These are phyloP conservation scores for Epichloe gansuensis DNA, from an alignment of 2,329 filamentous ascomycete species.

Conservation along the genomic window DNA sequence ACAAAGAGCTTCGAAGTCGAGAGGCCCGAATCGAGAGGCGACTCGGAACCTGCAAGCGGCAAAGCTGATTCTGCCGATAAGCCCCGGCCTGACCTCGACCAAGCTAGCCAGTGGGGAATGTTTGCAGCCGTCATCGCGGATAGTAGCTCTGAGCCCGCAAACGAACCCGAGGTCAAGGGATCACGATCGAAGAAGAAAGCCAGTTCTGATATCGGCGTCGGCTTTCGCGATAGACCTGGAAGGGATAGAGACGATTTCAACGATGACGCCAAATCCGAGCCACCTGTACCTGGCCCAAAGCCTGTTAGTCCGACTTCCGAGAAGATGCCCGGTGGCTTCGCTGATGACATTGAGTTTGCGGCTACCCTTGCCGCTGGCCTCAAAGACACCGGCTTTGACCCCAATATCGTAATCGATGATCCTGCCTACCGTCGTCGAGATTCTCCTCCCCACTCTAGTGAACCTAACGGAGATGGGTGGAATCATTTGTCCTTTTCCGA, in stretches of 20 bases:
- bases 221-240: slow-evolving; percentile 10
- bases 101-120: slow-evolving; percentile 37
- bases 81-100: slow-evolving; percentile 22
- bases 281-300: slow-evolving; percentile 45
- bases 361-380: slow-evolving; percentile 57
- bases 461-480: slow-evolving; percentile 24
- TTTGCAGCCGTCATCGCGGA: slow-evolving; percentile 37
- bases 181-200: slow-evolving; percentile 4
- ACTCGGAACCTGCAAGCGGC: slow-evolving; percentile 14
- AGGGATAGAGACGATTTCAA: slow-evolving; percentile 13
- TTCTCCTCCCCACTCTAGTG: slow-evolving; percentile 49
- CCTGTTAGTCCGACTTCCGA: slow-evolving; percentile 32
- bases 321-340: slow-evolving; percentile 53
- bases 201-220: slow-evolving; percentile 5
- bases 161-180: slow-evolving; percentile 18
- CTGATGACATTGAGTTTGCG: slow-evolving; percentile 55
- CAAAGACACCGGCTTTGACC: slow-evolving; percentile 56
- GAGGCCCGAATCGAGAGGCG: slow-evolving; percentile 35
- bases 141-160: slow-evolving; percentile 24
- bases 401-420: slow-evolving; percentile 56
- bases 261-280: slow-evolving; percentile 30
- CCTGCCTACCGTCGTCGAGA: slow-evolving; percentile 48
- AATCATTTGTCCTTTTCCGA: slow-evolving; percentile 39
- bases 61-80: slow-evolving; percentile 18
- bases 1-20: slow-evolving; percentile 51